Conservation (phyloP, 1,284 basidiomycete genomes). For the Albatrellus sp. region DNA sequence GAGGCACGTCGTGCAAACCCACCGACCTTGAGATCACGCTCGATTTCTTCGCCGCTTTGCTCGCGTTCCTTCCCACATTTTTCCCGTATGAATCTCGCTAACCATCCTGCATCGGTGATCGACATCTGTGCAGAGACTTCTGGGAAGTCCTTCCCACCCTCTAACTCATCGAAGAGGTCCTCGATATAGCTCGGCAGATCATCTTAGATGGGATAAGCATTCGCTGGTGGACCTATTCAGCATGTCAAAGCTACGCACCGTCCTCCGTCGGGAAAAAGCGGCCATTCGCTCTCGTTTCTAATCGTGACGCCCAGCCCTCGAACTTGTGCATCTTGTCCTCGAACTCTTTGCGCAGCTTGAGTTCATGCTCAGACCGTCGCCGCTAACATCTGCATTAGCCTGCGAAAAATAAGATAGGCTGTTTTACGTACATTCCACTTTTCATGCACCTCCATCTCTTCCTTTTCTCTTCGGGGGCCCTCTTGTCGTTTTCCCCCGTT, state of each 20-base stretch:
- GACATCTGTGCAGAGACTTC: conserved; percentile 22
- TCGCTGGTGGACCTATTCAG: background rate
- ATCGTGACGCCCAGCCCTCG: conserved; percentile 40
- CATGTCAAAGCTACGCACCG: conserved; percentile 24
- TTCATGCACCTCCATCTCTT: conserved; percentile 50
- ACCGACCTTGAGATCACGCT: conserved; percentile 54
- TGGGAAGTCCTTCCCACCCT: conserved; percentile 30
- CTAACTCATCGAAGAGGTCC: conserved; percentile 51
- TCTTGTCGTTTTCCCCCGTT: conserved; percentile 40
- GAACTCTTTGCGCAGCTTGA: conserved; percentile 38
- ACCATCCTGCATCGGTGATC: conserved; percentile 43
- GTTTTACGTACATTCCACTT: conserved; percentile 53
- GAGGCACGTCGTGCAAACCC: background rate
- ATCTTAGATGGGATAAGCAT: background rate
- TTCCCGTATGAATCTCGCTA: conserved; percentile 44
- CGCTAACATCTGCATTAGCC: conserved; percentile 22
- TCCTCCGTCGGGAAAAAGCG: conserved; percentile 28
- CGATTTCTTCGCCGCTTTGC: conserved; percentile 44
- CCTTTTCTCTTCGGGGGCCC: conserved; percentile 57
- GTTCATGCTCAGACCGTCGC: conserved; percentile 39
- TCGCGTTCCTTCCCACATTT: conserved; percentile 39
- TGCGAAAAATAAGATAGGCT: background rate
- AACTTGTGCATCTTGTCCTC: conserved; percentile 37
- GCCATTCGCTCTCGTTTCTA: conserved; percentile 38
- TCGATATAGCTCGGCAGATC: conserved; percentile 42